phyloP scores from a whole-genome alignment of 306 rosid species.

The Vachellia collinsii region DNA sequence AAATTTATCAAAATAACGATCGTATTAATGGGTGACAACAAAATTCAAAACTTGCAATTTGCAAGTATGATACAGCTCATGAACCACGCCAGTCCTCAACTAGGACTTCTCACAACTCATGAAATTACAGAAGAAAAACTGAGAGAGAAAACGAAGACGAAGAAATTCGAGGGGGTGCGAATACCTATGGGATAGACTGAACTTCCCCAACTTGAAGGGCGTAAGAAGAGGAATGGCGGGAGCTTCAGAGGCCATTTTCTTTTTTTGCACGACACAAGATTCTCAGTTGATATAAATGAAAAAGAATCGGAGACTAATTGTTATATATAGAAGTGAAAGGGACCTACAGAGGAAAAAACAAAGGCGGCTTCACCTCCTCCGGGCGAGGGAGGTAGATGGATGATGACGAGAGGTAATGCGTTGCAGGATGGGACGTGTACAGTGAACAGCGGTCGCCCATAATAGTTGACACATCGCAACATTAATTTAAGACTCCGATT shows the following conservation, averaged over 20 bases:
- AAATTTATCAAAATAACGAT: not conserved
- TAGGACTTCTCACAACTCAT: not conserved
- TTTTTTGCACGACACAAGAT: not conserved
- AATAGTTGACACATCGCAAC: too few relatives aligned
- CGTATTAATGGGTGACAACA: not conserved
- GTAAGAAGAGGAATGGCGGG: conserved; percentile 15
- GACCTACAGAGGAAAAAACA: not conserved
- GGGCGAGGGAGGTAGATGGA: not conserved
- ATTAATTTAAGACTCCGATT: too few relatives aligned
- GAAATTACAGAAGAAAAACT: not conserved
- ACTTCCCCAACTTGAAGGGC: not conserved
- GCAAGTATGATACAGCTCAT: not conserved
- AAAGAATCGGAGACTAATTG: not conserved
- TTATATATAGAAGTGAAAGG: not conserved
- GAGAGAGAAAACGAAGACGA: not conserved
- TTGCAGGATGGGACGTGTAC: not conserved
- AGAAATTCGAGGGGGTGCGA: not conserved
- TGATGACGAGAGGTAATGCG: not conserved
- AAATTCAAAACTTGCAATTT: not conserved
- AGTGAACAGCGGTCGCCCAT: too few relatives aligned
- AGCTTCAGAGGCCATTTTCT: not conserved
- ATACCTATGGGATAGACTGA: conserved; percentile 17
- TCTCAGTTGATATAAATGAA: not conserved
- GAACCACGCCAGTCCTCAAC: not conserved
- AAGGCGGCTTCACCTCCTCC: not conserved